Evolutionary conservation across 208 protist species (phyloP), one percentile per base, ranked within the genome.

Genomic region (Wallacemonas rigidus): DNA sequence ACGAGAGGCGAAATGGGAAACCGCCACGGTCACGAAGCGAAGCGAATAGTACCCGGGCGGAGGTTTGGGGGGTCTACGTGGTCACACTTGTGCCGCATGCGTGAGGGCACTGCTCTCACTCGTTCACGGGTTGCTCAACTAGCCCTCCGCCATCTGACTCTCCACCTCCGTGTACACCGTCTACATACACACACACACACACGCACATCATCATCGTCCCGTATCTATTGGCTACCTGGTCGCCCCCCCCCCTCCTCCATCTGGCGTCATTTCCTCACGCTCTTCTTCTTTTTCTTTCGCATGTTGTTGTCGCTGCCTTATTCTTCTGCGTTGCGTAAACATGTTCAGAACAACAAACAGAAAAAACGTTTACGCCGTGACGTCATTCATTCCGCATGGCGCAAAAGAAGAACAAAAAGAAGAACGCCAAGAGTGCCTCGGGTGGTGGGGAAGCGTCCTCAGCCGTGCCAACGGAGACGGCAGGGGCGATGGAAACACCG

Each of bases 351-450:
- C 26, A 0, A 26, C 26, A 26, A 61, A 38, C 40, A 53, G 1
- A 53, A 53, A 45, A 26, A 26, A 26, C 26, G 26, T 26, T 26
- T 26, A 26, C 26, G 26, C 26, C 26, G 26, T 26, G 26, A 26
- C 26, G 26, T 26, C 26, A 26, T 26, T 0, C 26, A 26, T 26
- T 26, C 0, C 26, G 48, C 39, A 73, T 73, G n/a, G 39, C 67
- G 39, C 62, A 63, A 51, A 71, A 67, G 63, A 69, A 72, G 44
- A 48, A 44, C 45, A 58, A 50, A 12, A 35, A 11, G 38, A 75
- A 58, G 4, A 11, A 6, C 7, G 44, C 7, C 6, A 70, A 41
- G 7, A 14, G 39, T 4, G 43, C 50, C 36, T 7, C 50, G 12
- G 17, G 14, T 7, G 41, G 39, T 40, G 58, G 14, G 14, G 51